Percentiles rank a stretch among this genome's conserved stretches.
Conservation (phyloP, 2,329 filamentous ascomycete species). For the Sporothrix inflata region DNA sequence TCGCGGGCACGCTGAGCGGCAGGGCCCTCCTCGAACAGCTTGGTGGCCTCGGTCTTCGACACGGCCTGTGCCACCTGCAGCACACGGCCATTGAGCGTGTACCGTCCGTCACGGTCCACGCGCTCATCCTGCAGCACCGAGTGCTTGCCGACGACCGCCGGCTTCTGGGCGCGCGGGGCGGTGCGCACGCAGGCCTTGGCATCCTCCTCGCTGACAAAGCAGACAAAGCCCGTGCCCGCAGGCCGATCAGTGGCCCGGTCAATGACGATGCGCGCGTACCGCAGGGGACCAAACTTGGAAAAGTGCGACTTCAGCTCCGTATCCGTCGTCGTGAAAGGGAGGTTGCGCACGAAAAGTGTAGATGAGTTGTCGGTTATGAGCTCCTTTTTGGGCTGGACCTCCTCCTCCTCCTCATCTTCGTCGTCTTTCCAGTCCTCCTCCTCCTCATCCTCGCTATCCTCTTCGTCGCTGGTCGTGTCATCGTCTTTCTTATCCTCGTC, state of each 20-base stretch:
- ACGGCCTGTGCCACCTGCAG: constrained; percentile 85
- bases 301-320: constrained; percentile 85
- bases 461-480: constrained; percentile 49
- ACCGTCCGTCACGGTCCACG: constrained; percentile 78
- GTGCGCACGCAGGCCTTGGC: constrained; percentile 74
- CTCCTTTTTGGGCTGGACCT: constrained; percentile 41
- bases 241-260: constrained; percentile 84
- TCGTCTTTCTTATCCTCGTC: constrained; percentile 53
- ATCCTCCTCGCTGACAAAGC: constrained; percentile 79
- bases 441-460: constrained; percentile 52
- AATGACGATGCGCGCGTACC: constrained; percentile 89
- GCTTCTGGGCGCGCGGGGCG: constrained; percentile 60
- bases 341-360: constrained; percentile 90
- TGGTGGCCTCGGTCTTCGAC: constrained; percentile 76
- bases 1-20: constrained; percentile 66
- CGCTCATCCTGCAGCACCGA: constrained; percentile 88
- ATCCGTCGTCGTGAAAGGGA: constrained; percentile 87
- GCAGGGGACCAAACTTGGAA: constrained; percentile 79
- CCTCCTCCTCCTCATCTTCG: constrained; percentile 45
- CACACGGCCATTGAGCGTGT: constrained; percentile 88
- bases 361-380: constrained; percentile 64
- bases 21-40: constrained; percentile 72
- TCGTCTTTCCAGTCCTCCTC: constrained; percentile 47
- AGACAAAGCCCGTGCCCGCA: constrained; percentile 92
- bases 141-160: constrained; percentile 60